phyloP scores from a whole-genome alignment of 495 filamentous ascomycete genomes.

The Aspergillus homomorphus region DNA sequence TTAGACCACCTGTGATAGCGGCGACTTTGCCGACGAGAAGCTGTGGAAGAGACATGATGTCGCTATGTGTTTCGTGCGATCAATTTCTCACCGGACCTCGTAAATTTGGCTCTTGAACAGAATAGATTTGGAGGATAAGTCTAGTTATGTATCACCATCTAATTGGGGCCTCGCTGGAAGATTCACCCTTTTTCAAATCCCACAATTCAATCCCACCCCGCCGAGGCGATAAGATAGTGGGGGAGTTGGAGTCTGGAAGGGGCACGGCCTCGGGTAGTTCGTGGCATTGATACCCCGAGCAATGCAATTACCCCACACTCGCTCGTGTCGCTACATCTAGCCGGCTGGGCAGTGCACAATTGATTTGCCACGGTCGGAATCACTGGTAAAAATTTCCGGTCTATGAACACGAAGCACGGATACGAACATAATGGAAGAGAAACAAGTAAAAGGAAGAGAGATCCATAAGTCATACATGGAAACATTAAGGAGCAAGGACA shows the following conservation, averaged over 20 bases:
- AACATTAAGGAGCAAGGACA: neutral
- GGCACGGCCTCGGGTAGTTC: neutral
- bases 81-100: too few relatives aligned
- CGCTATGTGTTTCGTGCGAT: neutral
- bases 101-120: neutral
- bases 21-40: slow-evolving; percentile 63
- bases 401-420: neutral
- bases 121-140: neutral
- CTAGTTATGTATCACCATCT: neutral
- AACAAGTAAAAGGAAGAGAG: neutral
- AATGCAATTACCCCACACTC: slow-evolving; percentile 2
- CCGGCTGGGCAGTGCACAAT: neutral
- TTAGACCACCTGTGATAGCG: slow-evolving; percentile 73
- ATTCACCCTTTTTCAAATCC: neutral
- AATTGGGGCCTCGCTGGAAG: neutral
- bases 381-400: neutral
- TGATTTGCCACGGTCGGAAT: neutral
- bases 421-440: neutral
- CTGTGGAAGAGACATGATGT: slow-evolving; percentile 28
- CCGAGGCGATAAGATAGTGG: neutral
- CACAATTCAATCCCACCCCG: neutral
- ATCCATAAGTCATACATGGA: neutral
- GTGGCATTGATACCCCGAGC: slow-evolving; percentile 4
- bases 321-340: neutral
- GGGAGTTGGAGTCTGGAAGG: neutral